Evolutionary conservation across 129 eudicot genomes (phyloP).

Genomic region (Smallanthus sonchifolius): DNA sequence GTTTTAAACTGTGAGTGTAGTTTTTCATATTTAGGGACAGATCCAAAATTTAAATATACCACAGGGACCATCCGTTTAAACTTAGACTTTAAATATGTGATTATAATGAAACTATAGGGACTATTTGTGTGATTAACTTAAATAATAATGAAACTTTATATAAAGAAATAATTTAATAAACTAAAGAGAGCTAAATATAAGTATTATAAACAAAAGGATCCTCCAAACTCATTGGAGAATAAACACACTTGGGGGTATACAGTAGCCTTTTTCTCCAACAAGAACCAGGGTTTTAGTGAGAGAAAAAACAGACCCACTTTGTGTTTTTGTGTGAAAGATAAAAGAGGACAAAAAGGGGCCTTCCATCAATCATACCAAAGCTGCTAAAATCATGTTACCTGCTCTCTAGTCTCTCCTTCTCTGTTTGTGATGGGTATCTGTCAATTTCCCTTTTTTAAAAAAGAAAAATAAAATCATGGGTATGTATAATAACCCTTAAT

Average conservation of each 20-base stretch:
- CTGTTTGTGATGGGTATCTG: constrained; percentile 10
- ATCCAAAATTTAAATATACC: too few relatives aligned
- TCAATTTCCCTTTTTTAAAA: not conserved
- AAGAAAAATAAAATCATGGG: constrained; percentile 19
- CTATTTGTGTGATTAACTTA: too few relatives aligned
- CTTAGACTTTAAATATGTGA: too few relatives aligned
- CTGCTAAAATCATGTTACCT: constrained; percentile 57
- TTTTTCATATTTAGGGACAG: too few relatives aligned
- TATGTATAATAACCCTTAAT: constrained; percentile 32
- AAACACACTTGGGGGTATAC: constrained; percentile 20
- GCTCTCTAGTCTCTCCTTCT: constrained; percentile 29
- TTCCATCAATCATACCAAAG: constrained; percentile 51
- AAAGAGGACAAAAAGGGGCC: constrained; percentile 44
- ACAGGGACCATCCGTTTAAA: too few relatives aligned
- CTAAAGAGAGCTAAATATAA: not conserved
- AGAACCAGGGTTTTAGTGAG: constrained; percentile 4
- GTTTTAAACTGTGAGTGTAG: too few relatives aligned
- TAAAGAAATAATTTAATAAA: not conserved
- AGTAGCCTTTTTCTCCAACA: constrained; percentile 21
- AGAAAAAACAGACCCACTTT: constrained; percentile 5
- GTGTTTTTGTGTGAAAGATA: constrained; percentile 24
- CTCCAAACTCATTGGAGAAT: constrained; percentile 65
- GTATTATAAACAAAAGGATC: constrained; percentile 21
- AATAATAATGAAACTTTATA: not conserved
- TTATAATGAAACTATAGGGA: too few relatives aligned